Base-by-base conservation (phyloP, 495 filamentous ascomycete species). In the Talaromyces borbonicus region DNA sequence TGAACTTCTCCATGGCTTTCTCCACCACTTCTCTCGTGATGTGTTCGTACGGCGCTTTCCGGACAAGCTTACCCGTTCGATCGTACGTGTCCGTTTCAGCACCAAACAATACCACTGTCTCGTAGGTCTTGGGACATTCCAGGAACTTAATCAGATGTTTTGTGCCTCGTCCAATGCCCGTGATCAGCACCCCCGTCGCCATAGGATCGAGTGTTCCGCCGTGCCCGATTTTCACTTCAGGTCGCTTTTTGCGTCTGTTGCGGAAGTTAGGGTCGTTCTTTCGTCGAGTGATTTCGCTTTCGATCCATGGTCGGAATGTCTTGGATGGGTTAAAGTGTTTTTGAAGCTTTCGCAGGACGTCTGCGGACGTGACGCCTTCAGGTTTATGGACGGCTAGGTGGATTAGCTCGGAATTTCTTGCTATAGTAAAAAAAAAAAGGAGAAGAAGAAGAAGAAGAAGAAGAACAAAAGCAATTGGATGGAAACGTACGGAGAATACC, bases 141-240 rank as follows among this genome's bases (percentile, higher is more conserved):
- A 99, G 65, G 54, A 96, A 96, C 11, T 74, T 57, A 41, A 76
- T 67, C 3, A 99, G 73, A 4, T 68, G 61, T 60, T 96, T 97
- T 9, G 93, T 99, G 11, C 89, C 93, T 43, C 77, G 79, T 15
- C 89, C 90, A 7, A 96, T 76, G 27, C 90, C 93, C 2, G 87
- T 68, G 37, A 96, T 84, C 43, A 99, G 72, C 8, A 99, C 87
- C 19, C 92, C 92, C 1, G 87, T 94, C 11, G 92, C 92, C 51
- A 96, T 75, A 2, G 92, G 92, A 55, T 99, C 92, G 3, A 99
- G 74, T 0, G 92, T 99, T 25, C 92, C 92, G 26, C 93, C 92
- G 66, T 99, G 92, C 15, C 92, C 92, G 53, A 97, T 83, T 68
- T 99, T 99, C 49, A 97, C 82, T 47, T 85, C 73, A 6, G 84